Evolutionary conservation across 371 early-diverging fungal genomes (phyloP).

Genomic region (Batrachochytrium dendrobatidis): DNA sequence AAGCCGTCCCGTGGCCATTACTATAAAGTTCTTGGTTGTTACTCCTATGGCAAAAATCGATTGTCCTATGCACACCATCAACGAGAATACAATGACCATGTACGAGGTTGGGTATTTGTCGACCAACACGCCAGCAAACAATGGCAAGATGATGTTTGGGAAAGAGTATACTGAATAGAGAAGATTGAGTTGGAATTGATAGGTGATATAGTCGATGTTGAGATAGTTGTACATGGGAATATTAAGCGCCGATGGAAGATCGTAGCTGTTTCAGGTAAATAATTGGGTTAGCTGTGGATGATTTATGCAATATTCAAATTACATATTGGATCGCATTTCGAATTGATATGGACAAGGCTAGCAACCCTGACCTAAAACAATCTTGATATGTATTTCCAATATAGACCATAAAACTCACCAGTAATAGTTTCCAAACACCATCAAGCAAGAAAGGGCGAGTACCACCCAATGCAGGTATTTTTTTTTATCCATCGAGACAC

Average conservation of each 20-base stretch:
- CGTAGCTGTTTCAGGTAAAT: conserved; percentile 20
- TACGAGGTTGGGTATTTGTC: conserved; percentile 34
- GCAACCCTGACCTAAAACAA: background rate
- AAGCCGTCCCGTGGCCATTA: conserved; percentile 56
- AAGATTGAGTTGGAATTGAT: conserved; percentile 39
- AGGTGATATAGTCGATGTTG: conserved; percentile 21
- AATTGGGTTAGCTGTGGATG: background rate
- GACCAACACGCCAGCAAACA: conserved; percentile 44
- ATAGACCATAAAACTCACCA: conserved; percentile 42
- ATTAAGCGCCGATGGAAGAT: conserved; percentile 58
- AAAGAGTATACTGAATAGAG: conserved; percentile 53
- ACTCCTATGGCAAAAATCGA: conserved; percentile 51
- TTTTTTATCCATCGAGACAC: too few relatives aligned
- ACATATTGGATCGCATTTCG: background rate
- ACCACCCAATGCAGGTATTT: conserved; percentile 24
- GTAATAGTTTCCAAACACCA: conserved; percentile 55
- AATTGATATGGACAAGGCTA: conserved; percentile 1
- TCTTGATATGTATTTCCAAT: background rate
- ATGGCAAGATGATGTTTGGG: conserved; percentile 55
- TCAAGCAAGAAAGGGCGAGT: conserved; percentile 33
- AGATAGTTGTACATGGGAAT: conserved; percentile 31
- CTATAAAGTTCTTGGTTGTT: conserved; percentile 27
- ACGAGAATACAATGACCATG: conserved; percentile 42
- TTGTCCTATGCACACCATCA: conserved; percentile 54
- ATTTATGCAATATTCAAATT: background rate